Base-by-base conservation (phyloP, 257 asterid genomes). In the Lithospermum erythrorhizon region DNA sequence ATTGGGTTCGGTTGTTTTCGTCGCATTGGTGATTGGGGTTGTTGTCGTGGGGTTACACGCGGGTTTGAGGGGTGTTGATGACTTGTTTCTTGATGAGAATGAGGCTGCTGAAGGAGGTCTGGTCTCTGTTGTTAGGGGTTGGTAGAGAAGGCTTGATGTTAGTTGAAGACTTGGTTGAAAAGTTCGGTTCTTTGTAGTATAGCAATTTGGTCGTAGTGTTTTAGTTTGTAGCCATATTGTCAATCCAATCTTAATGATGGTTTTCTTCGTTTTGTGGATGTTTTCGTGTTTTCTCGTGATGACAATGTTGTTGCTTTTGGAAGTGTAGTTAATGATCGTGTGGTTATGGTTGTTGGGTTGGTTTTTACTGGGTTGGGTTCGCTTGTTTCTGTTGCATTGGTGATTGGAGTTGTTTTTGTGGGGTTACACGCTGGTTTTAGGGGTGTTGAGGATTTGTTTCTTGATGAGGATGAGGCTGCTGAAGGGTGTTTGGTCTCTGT, bases 91-190 rank as follows among this genome's bases (percentile, higher is more conserved):
- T 78, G 86, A 87, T 58, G 97, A 90, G 72, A 61, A 41, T 66
- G 96, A 90, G 59, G 94, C 89, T 6, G 89, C 76, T 0, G 87
- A 82, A 61, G 87, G 83, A 2, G 95, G 95, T 8, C 63, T 89
- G 85, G 71, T 86, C 69, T 89, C 95, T 4, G 84, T 82, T 62
- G 94, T 89, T 64, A 3, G 32, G 79, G 74, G 69, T 62, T 45
- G 68, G 63, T 27, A 27, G 32, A 30, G 63, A 17, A 21, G 65
- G 59, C 60, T 57, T 20, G 56, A 54, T 57, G 54, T 56, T 22
- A 64, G 60, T 30, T 23, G 49, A 16, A 16, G 35, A 8, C 10
- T 21, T 37, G n/a, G 41, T 54, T 70, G 61, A 52, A 21, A 22
- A 45, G 19, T 58, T 58, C 63, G 8, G 55, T 63, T n/a, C 30